phyloP scores from a whole-genome alignment of 1,284 basidiomycete species.

The Melampsora larici-populina region DNA sequence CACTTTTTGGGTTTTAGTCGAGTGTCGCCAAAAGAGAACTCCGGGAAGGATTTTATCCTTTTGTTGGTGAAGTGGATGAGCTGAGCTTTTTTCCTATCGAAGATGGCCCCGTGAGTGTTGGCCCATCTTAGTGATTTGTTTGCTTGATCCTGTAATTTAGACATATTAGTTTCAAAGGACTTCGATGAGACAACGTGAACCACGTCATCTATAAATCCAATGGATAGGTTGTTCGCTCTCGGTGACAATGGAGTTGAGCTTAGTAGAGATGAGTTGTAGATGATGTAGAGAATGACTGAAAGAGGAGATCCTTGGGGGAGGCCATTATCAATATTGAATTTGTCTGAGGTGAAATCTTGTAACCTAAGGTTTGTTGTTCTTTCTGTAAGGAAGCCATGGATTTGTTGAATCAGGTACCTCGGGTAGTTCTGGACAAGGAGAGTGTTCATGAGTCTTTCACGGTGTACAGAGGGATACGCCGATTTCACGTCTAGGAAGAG shows the following conservation, averaged over 20 bases:
- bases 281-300: constrained; percentile 7
- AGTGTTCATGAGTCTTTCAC: neutral
- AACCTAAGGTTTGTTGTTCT: neutral
- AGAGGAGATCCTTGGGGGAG: constrained; percentile 28
- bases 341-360: neutral
- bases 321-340: neutral
- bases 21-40: neutral
- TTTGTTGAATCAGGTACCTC: neutral
- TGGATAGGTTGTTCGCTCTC: neutral
- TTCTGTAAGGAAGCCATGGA: neutral
- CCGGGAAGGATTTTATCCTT: neutral
- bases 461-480: neutral
- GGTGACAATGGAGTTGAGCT: neutral
- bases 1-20: neutral
- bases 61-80: neutral
- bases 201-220: constrained; percentile 21
- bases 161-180: neutral
- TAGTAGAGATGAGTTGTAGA: constrained; percentile 4
- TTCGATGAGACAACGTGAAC: neutral
- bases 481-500: constrained; percentile 25
- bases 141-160: neutral
- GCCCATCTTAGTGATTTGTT: neutral
- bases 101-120: neutral
- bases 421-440: neutral
- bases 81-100: neutral